Evolutionary conservation across 176 grass and related monocot genomes (phyloP).

Genomic region (Triticum aestivum): DNA sequence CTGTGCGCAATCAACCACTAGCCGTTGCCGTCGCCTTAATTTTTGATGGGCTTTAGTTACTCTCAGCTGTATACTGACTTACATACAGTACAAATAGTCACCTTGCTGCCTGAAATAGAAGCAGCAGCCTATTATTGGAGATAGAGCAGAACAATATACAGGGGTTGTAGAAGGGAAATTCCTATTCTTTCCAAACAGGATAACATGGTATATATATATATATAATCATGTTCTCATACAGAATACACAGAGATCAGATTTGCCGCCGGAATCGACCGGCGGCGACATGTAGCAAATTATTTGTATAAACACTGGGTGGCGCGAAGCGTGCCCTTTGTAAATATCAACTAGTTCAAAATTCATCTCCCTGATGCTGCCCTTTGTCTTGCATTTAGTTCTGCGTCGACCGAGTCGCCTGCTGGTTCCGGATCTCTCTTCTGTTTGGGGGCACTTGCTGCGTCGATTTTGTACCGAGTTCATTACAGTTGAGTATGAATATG

Average conservation of each 20-base stretch:
- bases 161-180: background rate
- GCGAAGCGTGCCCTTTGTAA: constrained; percentile 29
- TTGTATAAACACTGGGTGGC: background rate
- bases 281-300: constrained; percentile 17
- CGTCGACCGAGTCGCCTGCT: background rate
- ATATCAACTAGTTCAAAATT: background rate
- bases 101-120: too few relatives aligned
- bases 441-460: background rate
- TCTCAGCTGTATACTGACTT: constrained; percentile 15
- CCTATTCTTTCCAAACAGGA: background rate
- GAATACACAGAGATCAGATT: constrained; percentile 6
- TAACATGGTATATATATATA: constrained; percentile 15
- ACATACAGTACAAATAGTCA: constrained; percentile 8
- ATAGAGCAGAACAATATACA: constrained; percentile 16
- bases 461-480: background rate
- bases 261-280: background rate
- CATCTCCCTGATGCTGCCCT: background rate
- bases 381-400: background rate
- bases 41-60: background rate
- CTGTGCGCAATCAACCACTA: constrained; percentile 69
- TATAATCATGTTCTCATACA: constrained; percentile 10
- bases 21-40: background rate
- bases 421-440: background rate
- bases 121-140: background rate
- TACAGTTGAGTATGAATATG: background rate